Conservation (phyloP, 345 rosid species). For the Excoecaria cochinchinensis region DNA sequence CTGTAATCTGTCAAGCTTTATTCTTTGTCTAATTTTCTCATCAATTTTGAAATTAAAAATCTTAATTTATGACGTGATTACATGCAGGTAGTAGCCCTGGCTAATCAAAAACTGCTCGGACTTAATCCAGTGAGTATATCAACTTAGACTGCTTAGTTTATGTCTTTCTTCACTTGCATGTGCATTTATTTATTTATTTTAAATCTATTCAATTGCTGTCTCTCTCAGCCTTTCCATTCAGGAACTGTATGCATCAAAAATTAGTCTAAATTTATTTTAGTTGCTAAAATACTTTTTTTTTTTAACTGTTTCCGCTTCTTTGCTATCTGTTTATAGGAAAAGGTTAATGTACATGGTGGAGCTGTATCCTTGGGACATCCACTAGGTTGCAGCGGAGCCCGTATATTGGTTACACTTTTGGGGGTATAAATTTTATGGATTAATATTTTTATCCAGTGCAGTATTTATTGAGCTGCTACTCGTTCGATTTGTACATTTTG, state of each 20-base stretch:
- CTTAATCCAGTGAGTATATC: constrained; percentile 65
- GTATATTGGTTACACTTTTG: constrained; percentile 86
- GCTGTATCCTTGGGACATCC: constrained; percentile 98
- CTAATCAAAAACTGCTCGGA: constrained; percentile 78
- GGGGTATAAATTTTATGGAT: constrained; percentile 53
- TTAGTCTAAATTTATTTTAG: not conserved
- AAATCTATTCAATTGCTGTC: not conserved
- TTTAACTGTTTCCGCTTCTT: not conserved
- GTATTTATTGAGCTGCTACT: not conserved
- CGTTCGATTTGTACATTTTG: not conserved
- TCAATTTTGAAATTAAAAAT: not conserved
- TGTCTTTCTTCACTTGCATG: not conserved
- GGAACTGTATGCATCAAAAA: not conserved
- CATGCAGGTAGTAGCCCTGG: constrained; percentile 88
- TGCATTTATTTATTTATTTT: not conserved
- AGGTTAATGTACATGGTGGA: constrained; percentile 87
- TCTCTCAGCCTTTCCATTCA: not conserved
- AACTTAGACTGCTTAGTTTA: not conserved
- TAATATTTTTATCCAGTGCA: not conserved
- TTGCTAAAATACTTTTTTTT: not conserved
- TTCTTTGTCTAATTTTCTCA: constrained; percentile 13
- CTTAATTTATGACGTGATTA: constrained; percentile 6
- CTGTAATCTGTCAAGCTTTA: constrained; percentile 47
- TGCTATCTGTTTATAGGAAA: constrained; percentile 50
- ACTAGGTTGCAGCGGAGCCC: constrained; percentile 98